Percentiles rank a stretch among this genome's conserved stretches.
phyloP scores from a whole-genome alignment of 1,284 basidiomycete species.

The Moesziomyces globuligerus region DNA sequence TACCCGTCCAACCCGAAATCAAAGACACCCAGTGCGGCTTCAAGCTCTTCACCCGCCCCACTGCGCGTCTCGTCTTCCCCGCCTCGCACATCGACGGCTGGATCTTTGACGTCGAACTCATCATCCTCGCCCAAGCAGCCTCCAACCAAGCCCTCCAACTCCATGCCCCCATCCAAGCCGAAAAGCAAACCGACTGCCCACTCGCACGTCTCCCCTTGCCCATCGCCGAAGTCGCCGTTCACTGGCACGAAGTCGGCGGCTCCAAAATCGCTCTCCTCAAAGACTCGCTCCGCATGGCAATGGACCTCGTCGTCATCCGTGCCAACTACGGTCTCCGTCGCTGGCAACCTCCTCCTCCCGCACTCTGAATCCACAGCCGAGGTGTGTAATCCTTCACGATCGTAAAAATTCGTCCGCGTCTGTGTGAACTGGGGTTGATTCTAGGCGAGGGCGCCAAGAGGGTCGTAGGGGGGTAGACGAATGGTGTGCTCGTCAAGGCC shows the following conservation, averaged over 20 bases:
- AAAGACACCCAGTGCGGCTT: constrained; percentile 96
- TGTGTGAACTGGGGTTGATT: too few species aligned
- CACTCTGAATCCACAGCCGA: constrained; percentile 1
- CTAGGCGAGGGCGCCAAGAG: constrained; percentile 49
- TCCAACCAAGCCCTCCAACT: constrained; percentile 18
- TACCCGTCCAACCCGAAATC: constrained; percentile 77
- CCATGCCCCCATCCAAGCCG: not conserved
- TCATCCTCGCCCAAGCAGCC: constrained; percentile 76
- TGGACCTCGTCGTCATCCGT: constrained; percentile 83
- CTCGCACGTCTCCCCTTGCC: constrained; percentile 74
- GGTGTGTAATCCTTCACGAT: too few species aligned
- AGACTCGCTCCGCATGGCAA: constrained; percentile 86
- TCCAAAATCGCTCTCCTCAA: constrained; percentile 87
- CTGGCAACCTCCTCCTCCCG: constrained; percentile 65
- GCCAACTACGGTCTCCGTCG: constrained; percentile 81
- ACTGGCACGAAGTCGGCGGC: constrained; percentile 90
- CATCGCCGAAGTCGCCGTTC: constrained; percentile 83
- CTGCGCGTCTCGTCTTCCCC: constrained; percentile 83
- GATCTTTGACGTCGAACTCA: constrained; percentile 94
- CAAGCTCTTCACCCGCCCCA: constrained; percentile 80
- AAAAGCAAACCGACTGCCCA: constrained; percentile 5
- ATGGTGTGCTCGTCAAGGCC: constrained; percentile 53
- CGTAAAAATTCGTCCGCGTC: too few species aligned
- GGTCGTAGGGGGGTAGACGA: constrained; percentile 68
- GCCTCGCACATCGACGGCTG: constrained; percentile 70